phyloP scores from a whole-genome alignment of 805 yeast species.

The Candida orba region DNA sequence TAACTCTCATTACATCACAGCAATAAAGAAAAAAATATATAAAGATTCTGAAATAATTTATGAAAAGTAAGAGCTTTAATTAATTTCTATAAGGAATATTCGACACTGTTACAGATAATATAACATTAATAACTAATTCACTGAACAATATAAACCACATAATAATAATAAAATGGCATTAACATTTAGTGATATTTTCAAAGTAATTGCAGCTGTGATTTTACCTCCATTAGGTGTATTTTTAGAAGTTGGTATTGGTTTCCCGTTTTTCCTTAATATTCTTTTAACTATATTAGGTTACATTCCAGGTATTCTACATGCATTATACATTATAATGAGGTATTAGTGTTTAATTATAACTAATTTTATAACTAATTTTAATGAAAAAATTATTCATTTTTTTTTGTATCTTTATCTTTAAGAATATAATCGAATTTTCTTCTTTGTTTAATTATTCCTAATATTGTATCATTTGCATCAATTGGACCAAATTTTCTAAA shows the following conservation, averaged over 20 bases:
- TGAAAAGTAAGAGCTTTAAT: too few relatives aligned
- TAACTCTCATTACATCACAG: background rate
- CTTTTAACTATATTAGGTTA: constrained; percentile 61
- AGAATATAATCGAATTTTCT: constrained; percentile 4
- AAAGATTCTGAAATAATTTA: background rate
- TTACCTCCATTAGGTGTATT: constrained; percentile 55
- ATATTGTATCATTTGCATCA: constrained; percentile 36
- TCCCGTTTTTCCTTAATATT: constrained; percentile 36
- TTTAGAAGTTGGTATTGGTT: constrained; percentile 41
- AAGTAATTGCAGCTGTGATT: constrained; percentile 39
- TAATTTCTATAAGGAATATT: too few relatives aligned
- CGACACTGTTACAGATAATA: too few relatives aligned
- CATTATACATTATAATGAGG: constrained; percentile 41
- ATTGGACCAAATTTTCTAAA: constrained; percentile 64
- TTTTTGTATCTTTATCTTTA: constrained; percentile 8
- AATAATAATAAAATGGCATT: constrained; percentile 31
- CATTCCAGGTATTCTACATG: constrained; percentile 65
- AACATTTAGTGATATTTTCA: constrained; percentile 42
- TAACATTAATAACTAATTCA: background rate
- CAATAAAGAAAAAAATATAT: background rate
- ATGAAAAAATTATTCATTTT: constrained; percentile 12
- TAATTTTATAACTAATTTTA: too few relatives aligned
- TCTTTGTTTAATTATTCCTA: constrained; percentile 24
- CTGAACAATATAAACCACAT: too few relatives aligned
- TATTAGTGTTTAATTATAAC: too few relatives aligned